These are phyloP conservation scores for Trypanosoma caninum DNA, from an alignment of 208 protist species.

Conservation along the genomic window DNA sequence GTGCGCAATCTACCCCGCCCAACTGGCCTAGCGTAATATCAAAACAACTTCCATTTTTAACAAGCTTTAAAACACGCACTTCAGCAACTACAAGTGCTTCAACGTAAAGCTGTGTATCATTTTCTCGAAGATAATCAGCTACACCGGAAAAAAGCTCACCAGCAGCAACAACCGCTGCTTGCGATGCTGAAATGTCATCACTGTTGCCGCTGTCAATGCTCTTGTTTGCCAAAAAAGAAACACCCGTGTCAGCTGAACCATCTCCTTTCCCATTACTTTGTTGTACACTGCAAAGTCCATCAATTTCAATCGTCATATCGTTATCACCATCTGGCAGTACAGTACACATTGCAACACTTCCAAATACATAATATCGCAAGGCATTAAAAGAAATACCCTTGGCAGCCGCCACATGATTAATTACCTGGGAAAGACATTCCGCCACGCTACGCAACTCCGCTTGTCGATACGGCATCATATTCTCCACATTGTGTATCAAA, in stretches of 20 bases:
- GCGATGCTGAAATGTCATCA: conserved; percentile 41
- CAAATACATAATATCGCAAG: conserved; percentile 83
- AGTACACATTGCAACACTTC: conserved; percentile 82
- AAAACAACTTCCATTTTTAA: conserved; percentile 83
- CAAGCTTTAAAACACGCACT: conserved; percentile 86
- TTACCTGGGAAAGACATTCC: conserved; percentile 56
- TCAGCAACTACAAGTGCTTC: conserved; percentile 78
- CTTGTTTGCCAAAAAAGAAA: not conserved
- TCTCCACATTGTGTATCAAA: conserved; percentile 17
- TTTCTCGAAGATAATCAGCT: conserved; percentile 51
- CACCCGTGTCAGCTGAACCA: not conserved
- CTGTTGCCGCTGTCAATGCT: not conserved
- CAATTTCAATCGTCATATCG: conserved; percentile 79
- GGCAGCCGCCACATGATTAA: conserved; percentile 34
- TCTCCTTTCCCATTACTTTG: conserved; percentile 10
- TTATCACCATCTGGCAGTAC: conserved; percentile 90
- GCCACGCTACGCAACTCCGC: conserved; percentile 53
- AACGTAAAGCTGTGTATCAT: conserved; percentile 60
- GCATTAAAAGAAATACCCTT: conserved; percentile 35
- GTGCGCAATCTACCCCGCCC: conserved; percentile 85
- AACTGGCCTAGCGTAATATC: conserved; percentile 90
- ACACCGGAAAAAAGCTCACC: conserved; percentile 66
- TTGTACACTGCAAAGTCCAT: conserved; percentile 44
- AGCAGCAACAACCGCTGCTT: conserved; percentile 52
- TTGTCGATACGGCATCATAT: conserved; percentile 47